These are phyloP conservation scores for Fusarium caatingaense DNA, from an alignment of 2,329 filamentous ascomycete genomes.

Conservation along the genomic window DNA sequence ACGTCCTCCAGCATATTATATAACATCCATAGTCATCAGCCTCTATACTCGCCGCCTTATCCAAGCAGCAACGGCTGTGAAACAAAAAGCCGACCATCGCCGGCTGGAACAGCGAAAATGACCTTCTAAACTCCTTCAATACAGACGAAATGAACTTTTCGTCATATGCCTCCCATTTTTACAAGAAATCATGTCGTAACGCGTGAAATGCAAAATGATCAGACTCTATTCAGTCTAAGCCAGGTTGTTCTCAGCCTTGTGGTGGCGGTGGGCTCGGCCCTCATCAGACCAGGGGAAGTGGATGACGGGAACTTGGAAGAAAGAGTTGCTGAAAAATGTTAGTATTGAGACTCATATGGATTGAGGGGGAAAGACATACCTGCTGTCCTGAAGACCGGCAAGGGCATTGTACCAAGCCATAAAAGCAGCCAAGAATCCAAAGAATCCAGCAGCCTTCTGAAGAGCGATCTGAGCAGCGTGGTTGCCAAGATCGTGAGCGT, in stretches of 20 bases:
- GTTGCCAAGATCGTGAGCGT: conserved; percentile 64
- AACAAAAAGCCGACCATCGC: conserved; percentile 12
- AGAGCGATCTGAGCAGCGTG: conserved; percentile 59
- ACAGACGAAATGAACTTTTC: neutral
- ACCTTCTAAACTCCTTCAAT: conserved; percentile 21
- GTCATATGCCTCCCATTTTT: conserved; percentile 11
- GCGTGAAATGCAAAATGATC: conserved; percentile 30
- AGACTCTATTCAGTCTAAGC: conserved; percentile 28
- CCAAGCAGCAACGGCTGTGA: conserved; percentile 1
- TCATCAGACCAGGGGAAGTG: conserved; percentile 96
- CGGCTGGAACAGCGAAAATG: conserved; percentile 14
- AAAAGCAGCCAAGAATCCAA: conserved; percentile 85
- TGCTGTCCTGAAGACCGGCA: conserved; percentile 80
- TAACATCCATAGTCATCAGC: conserved; percentile 9
- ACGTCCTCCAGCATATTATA: conserved; percentile 34
- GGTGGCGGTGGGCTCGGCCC: conserved; percentile 68
- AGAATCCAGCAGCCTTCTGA: conserved; percentile 78
- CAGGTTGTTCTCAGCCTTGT: conserved; percentile 53
- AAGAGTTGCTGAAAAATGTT: conserved; percentile 72
- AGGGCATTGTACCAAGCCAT: conserved; percentile 89
- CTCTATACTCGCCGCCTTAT: conserved; percentile 18
- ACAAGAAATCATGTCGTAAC: conserved; percentile 38
- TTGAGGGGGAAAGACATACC: conserved; percentile 56
- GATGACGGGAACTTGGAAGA: conserved; percentile 91
- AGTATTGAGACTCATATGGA: conserved; percentile 41